Evolutionary conservation across 164 flowering plant species (phyloP), one percentile per base, ranked within the genome.

Genomic region (Litsea cubeba): DNA sequence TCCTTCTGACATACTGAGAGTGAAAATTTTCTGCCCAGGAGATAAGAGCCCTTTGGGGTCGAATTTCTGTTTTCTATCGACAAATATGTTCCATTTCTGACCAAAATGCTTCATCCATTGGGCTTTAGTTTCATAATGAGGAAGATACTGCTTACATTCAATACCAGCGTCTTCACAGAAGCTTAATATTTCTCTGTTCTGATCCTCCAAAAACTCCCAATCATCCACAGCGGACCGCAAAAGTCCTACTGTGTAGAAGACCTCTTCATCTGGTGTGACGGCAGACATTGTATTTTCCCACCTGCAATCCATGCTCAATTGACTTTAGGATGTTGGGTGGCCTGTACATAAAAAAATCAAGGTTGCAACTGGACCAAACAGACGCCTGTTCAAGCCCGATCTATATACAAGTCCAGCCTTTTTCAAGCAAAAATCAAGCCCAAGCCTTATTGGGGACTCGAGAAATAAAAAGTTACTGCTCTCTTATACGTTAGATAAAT

Each of bases 41-140:
- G 95, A 89, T 22, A 95, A 71, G 49, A 95, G 83, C 68, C 76
- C 81, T 69, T 87, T 91, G 0, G 99, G 95, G 81, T 95, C 99
- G 70, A 89, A 95, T 78, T 26, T 75, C 32, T 60, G 51, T 84
- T 95, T 95, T 71, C 87, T 85, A 30, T 83, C 79, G 23, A 75
- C 35, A 54, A 93, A 83, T n/a, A 20, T 77, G 0, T 68, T 75
- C 99, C 99, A 95, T 80, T 90, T 93, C 0, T 73, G 17, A 6
- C 97, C 99, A 68, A 90, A 95, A 75, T 95, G 98, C 0, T 79
- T 79, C 65, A 69, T 74, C 99, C 99, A 95, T 2, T 83, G 93
- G 54, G 80, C 77, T 74, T 72, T 72, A 8, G 81, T 83, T 8
- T 72, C 65, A 78, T 85, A 85, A 70, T 89, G 81, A 0, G 94